A percentile compares a stretch with the other conserved stretches of the same genome.
These are phyloP conservation scores for Rusavskia elegans DNA, from an alignment of 495 filamentous ascomycete genomes.

Conservation along the genomic window DNA sequence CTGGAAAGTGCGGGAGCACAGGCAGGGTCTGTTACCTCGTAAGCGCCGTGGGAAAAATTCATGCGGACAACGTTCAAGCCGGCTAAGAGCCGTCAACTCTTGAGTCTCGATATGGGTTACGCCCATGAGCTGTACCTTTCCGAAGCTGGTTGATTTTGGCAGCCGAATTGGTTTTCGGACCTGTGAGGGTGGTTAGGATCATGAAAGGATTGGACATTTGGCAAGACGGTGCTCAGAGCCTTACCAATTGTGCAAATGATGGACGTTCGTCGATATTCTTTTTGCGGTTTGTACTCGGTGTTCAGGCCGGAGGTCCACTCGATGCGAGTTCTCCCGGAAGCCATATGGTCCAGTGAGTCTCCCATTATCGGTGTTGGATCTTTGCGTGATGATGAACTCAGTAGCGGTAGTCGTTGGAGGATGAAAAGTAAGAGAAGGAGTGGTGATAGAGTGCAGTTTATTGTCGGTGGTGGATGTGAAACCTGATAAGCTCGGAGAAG, in stretches of 20 bases:
- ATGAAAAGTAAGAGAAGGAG: background rate
- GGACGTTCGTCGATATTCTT: conserved; percentile 86
- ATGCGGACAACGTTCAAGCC: conserved; percentile 97
- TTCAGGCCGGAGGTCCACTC: conserved; percentile 79
- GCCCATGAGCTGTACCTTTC: conserved; percentile 28
- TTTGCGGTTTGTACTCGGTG: conserved; percentile 63
- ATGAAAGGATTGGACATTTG: background rate
- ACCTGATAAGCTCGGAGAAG: background rate
- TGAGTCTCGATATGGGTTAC: background rate
- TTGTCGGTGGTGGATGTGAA: background rate
- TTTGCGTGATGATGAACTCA: background rate
- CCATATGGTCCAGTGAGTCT: conserved; percentile 60
- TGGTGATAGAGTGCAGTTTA: background rate
- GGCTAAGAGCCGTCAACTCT: conserved; percentile 27
- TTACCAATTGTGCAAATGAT: conserved; percentile 98
- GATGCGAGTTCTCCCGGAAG: conserved; percentile 61
- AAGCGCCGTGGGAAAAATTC: conserved; percentile 98
- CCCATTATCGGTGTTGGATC: conserved; percentile 26
- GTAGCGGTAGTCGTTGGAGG: background rate
- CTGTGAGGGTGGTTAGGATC: conserved; percentile 18
- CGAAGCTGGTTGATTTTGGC: conserved; percentile 91
- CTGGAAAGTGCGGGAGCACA: background rate
- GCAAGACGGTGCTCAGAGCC: background rate
- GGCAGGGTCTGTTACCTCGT: conserved; percentile 45
- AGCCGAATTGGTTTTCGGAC: conserved; percentile 94